phyloP scores from a whole-genome alignment of 2,329 filamentous ascomycete species.

The Aspergillus brunneoviolaceus region DNA sequence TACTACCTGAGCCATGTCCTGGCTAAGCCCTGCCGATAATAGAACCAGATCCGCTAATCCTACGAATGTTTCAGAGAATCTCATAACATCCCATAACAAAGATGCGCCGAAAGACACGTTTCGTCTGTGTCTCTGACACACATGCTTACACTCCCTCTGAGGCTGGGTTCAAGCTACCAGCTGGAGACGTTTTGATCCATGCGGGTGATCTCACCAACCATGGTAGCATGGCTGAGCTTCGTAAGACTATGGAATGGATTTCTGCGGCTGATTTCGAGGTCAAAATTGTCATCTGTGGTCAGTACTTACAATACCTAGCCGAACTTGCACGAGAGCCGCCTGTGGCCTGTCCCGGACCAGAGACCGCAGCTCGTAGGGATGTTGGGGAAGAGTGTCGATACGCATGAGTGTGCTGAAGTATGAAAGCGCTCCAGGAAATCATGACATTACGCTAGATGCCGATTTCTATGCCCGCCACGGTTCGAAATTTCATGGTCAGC shows the following conservation, averaged over 20 bases:
- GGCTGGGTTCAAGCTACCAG: constrained; percentile 52
- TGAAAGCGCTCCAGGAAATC: constrained; percentile 50
- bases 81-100: neutral
- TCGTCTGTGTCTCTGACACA: constrained; percentile 61
- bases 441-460: constrained; percentile 56
- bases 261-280: constrained; percentile 53
- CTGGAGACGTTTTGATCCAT: constrained; percentile 59
- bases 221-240: constrained; percentile 53
- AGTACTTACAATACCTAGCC: constrained; percentile 11
- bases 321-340: neutral
- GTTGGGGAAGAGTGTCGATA: neutral
- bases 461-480: constrained; percentile 48
- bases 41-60: neutral
- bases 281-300: constrained; percentile 58
- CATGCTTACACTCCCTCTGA: constrained; percentile 53
- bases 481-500: constrained; percentile 45
- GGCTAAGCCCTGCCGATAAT: neutral
- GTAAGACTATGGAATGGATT: constrained; percentile 55
- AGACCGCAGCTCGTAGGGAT: constrained; percentile 1
- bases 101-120: constrained; percentile 47
- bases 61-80: neutral
- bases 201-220: constrained; percentile 60
- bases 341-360: neutral
- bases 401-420: neutral
- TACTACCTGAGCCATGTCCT: neutral